Conservation (phyloP, 192 early-diverging fungal species). For the Borealophlyctis nickersoniae region DNA sequence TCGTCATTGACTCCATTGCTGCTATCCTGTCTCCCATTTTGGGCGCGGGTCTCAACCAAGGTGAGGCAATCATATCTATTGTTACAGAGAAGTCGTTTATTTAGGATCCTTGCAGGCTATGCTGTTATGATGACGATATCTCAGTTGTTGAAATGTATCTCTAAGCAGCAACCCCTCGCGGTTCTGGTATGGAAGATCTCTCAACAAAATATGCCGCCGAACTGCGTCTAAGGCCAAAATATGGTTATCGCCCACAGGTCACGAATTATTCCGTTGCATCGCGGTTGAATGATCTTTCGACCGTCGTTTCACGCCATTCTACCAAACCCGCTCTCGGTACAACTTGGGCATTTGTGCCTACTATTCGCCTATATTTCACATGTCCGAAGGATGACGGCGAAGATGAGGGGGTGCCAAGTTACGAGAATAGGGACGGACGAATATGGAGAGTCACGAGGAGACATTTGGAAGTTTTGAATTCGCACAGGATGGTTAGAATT, state of each 20-base stretch:
- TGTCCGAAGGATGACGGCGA: neutral
- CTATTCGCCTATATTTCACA: slow-evolving; percentile 10
- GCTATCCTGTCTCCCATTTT: slow-evolving; percentile 8
- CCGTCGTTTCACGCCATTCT: neutral
- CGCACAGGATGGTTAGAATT: slow-evolving; percentile 6
- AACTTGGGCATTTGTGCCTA: slow-evolving; percentile 4
- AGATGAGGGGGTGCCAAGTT: neutral
- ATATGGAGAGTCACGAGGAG: neutral
- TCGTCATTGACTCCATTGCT: slow-evolving; percentile 14
- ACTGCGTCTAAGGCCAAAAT: too few species aligned
- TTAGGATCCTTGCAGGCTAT: slow-evolving; percentile 2
- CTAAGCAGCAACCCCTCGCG: neutral
- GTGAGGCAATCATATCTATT: neutral
- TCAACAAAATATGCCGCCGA: too few species aligned
- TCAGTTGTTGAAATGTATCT: slow-evolving; percentile 10
- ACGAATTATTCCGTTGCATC: slow-evolving; percentile 12
- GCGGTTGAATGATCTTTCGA: neutral
- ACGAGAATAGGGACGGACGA: neutral
- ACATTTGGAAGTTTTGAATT: slow-evolving; percentile 1
- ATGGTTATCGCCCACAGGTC: slow-evolving; percentile 1
- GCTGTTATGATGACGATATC: slow-evolving; percentile 11
- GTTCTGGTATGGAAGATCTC: neutral
- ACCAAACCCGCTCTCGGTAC: slow-evolving; percentile 19
- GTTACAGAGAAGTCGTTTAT: neutral
- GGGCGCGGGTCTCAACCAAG: slow-evolving; percentile 8